phyloP scores from a whole-genome alignment of 495 filamentous ascomycete genomes.

The Penicillium salamii region DNA sequence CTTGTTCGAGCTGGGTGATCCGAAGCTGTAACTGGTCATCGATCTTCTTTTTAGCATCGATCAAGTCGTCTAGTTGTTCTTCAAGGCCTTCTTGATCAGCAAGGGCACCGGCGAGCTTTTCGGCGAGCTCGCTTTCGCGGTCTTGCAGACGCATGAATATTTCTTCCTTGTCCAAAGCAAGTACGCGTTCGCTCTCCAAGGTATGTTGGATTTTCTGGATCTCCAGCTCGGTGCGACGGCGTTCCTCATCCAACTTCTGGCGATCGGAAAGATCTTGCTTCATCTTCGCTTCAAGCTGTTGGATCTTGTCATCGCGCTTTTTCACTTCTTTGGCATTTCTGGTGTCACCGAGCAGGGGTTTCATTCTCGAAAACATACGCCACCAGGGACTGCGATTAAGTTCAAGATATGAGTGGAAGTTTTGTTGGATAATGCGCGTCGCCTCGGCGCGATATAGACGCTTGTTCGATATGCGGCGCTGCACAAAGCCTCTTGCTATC shows the following conservation, averaged over 20 bases:
- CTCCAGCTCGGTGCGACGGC: slow-evolving; percentile 80
- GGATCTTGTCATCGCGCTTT: slow-evolving; percentile 89
- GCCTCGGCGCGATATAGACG: slow-evolving; percentile 91
- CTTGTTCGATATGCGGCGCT: slow-evolving; percentile 85
- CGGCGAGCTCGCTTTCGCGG: slow-evolving; percentile 81
- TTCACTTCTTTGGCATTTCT: slow-evolving; percentile 88
- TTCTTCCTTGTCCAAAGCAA: slow-evolving; percentile 96
- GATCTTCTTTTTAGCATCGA: slow-evolving; percentile 83
- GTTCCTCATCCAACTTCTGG: slow-evolving; percentile 85
- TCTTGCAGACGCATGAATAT: slow-evolving; percentile 94
- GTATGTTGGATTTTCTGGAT: slow-evolving; percentile 87
- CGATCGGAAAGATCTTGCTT: slow-evolving; percentile 70
- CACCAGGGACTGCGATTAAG: slow-evolving; percentile 95
- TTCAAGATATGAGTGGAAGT: slow-evolving; percentile 84
- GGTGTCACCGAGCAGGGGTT: slow-evolving; percentile 87
- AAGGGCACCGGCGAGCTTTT: slow-evolving; percentile 89
- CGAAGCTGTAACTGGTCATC: slow-evolving; percentile 81
- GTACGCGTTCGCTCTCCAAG: slow-evolving; percentile 87
- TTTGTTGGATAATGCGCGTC: slow-evolving; percentile 89
- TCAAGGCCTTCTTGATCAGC: slow-evolving; percentile 94
- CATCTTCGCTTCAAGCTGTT: slow-evolving; percentile 79
- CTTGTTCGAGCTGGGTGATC: slow-evolving; percentile 83
- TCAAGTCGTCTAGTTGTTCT: slow-evolving; percentile 84
- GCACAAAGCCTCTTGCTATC: slow-evolving; percentile 81
- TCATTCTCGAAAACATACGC: slow-evolving; percentile 93